A percentile compares a stretch with the other conserved stretches of the same genome.
Evolutionary conservation across 805 yeast species (phyloP).

Genomic region (Candida montana): DNA sequence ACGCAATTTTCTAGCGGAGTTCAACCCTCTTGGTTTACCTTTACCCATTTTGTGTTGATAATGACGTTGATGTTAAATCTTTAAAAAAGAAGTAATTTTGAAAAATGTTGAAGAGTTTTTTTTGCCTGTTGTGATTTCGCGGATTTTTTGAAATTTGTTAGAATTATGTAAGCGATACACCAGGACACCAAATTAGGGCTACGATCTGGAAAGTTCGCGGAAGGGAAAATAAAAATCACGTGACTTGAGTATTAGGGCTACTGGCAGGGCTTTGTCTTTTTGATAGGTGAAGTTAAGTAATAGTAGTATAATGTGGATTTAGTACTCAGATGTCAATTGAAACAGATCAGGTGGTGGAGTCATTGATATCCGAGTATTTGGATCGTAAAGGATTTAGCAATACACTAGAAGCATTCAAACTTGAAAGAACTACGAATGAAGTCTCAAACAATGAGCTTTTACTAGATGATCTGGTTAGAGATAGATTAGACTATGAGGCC

Average conservation of each 20-base stretch:
- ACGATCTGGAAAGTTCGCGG: too few relatives aligned
- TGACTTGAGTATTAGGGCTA: not conserved
- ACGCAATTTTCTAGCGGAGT: slow-evolving; percentile 99
- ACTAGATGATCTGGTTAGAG: slow-evolving; percentile 35
- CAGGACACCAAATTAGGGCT: not conserved
- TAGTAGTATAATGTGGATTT: too few relatives aligned
- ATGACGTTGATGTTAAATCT: slow-evolving; percentile 10
- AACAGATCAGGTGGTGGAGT: not conserved
- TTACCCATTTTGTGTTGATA: slow-evolving; percentile 75
- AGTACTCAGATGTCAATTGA: slow-evolving; percentile 2
- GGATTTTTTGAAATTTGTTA: too few relatives aligned
- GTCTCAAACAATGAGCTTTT: slow-evolving; percentile 9
- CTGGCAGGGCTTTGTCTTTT: too few relatives aligned
- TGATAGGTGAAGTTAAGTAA: not conserved
- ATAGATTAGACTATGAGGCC: slow-evolving; percentile 29
- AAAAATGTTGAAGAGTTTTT: slow-evolving; percentile 10
- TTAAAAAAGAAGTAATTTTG: slow-evolving; percentile 3
- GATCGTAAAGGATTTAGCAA: slow-evolving; percentile 11
- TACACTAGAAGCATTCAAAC: slow-evolving; percentile 30
- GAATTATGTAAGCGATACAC: too few relatives aligned
- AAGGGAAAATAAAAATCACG: too few relatives aligned
- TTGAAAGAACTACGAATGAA: not conserved
- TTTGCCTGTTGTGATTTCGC: slow-evolving; percentile 1
- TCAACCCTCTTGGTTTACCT: slow-evolving; percentile 99
- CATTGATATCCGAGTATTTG: slow-evolving; percentile 2